A percentile compares a stretch with the other conserved stretches of the same genome.
phyloP scores from a whole-genome alignment of 371 early-diverging fungal genomes.

The Mortierella sp. region DNA sequence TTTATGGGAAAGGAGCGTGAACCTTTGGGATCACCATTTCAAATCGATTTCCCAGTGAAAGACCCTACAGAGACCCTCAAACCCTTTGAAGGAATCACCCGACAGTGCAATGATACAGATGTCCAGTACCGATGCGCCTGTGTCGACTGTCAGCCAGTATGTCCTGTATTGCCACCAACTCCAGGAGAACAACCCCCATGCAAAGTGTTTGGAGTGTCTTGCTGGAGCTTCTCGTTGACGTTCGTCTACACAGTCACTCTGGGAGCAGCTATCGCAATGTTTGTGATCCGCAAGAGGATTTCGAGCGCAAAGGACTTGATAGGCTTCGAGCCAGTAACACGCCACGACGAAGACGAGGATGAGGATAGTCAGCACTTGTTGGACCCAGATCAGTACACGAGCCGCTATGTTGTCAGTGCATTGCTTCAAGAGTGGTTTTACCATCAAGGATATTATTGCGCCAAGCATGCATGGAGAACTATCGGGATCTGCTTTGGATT shows the following conservation, averaged over 20 bases:
- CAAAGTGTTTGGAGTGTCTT: conserved; percentile 62
- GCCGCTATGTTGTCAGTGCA: conserved; percentile 70
- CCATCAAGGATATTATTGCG: conserved; percentile 71
- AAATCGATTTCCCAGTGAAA: conserved; percentile 69
- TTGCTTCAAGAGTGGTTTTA: conserved; percentile 74
- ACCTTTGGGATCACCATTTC: conserved; percentile 75
- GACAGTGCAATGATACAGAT: conserved; percentile 70
- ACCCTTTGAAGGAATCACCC: conserved; percentile 59
- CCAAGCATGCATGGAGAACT: conserved; percentile 68
- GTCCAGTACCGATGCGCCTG: conserved; percentile 73
- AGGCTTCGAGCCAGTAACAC: conserved; percentile 63
- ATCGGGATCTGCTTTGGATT: conserved; percentile 59
- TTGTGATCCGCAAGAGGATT: conserved; percentile 47
- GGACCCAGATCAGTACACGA: conserved; percentile 68
- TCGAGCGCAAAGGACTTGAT: conserved; percentile 51
- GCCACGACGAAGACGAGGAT: conserved; percentile 58
- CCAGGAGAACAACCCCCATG: conserved; percentile 64
- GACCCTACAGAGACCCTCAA: conserved; percentile 39
- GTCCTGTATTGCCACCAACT: conserved; percentile 67
- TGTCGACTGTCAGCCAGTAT: conserved; percentile 74
- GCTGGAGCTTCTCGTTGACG: conserved; percentile 70
- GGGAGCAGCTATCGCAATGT: conserved; percentile 40
- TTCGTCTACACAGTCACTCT: conserved; percentile 62
- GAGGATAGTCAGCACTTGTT: conserved; percentile 57
- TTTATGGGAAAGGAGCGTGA: conserved; percentile 74